A percentile compares a stretch with the other conserved stretches of the same genome.
Evolutionary conservation across 371 early-diverging fungal genomes (phyloP).

Genomic region (Actinomortierella wolfii): DNA sequence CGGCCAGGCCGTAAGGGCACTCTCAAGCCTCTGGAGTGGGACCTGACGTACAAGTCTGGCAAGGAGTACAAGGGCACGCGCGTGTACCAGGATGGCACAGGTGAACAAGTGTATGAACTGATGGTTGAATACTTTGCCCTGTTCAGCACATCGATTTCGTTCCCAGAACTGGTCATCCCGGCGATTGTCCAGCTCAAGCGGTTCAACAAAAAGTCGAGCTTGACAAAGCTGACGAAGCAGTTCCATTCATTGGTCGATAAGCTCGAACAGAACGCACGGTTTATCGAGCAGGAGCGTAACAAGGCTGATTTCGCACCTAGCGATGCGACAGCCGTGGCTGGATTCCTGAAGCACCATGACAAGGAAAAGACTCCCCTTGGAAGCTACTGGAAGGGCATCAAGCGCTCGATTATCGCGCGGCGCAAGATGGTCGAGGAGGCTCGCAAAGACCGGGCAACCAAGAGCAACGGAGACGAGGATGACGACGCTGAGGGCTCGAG

Average conservation of each 20-base stretch:
- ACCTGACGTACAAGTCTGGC: slow-evolving; percentile 74
- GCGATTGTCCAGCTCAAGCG: slow-evolving; percentile 73
- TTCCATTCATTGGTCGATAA: slow-evolving; percentile 78
- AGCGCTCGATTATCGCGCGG: slow-evolving; percentile 33
- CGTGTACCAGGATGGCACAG: slow-evolving; percentile 78
- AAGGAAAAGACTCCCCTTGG: slow-evolving; percentile 45
- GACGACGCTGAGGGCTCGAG: slow-evolving; percentile 2
- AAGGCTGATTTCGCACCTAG: slow-evolving; percentile 78
- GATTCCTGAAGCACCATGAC: slow-evolving; percentile 34
- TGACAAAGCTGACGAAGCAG: slow-evolving; percentile 75
- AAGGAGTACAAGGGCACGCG: slow-evolving; percentile 81
- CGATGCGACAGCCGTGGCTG: slow-evolving; percentile 63
- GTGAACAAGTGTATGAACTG: slow-evolving; percentile 74
- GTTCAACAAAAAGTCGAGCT: slow-evolving; percentile 60
- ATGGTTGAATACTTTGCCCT: slow-evolving; percentile 75
- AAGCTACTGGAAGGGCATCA: slow-evolving; percentile 42
- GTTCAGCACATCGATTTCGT: slow-evolving; percentile 76
- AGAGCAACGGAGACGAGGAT: slow-evolving; percentile 9
- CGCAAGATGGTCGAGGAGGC: slow-evolving; percentile 45
- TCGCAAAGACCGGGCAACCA: slow-evolving; percentile 29
- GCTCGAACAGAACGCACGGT: slow-evolving; percentile 78
- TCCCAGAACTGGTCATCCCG: slow-evolving; percentile 87
- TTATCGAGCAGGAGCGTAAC: slow-evolving; percentile 76
- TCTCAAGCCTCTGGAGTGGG: slow-evolving; percentile 82
- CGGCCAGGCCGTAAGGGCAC: slow-evolving; percentile 70